Conservation (phyloP, 257 asterid species). For the Solanum dulcamara region DNA sequence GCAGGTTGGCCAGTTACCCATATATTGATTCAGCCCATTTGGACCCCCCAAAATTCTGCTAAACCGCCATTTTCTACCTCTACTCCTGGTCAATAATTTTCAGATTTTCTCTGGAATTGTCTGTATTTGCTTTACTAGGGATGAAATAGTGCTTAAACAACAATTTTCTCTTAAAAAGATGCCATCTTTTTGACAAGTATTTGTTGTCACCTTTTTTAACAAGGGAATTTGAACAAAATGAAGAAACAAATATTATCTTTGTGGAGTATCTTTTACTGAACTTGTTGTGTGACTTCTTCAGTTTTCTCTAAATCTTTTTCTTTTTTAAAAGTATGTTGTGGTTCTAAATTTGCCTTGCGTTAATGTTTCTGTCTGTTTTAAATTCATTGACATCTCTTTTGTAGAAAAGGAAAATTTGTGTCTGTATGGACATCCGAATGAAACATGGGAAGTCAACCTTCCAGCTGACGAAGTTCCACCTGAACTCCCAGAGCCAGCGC, state of each 20-base stretch:
- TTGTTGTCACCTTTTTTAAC: not conserved
- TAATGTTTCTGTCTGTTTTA: not conserved
- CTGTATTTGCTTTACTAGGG: not conserved
- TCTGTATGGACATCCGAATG: conserved; percentile 78
- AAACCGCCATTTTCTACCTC: not conserved
- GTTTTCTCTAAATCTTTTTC: not conserved
- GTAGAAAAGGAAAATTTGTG: conserved; percentile 92
- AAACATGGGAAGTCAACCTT: conserved; percentile 79
- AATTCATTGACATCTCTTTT: not conserved
- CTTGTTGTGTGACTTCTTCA: not conserved
- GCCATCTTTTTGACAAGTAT: not conserved
- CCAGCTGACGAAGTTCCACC: conserved; percentile 42
- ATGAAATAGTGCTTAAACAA: not conserved
- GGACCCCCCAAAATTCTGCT: not conserved
- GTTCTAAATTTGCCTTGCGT: not conserved
- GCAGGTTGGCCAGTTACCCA: not conserved
- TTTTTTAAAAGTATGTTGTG: not conserved
- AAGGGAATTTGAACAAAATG: not conserved
- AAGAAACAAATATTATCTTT: not conserved
- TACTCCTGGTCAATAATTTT: not conserved
- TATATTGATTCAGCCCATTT: not conserved
- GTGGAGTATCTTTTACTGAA: not conserved
- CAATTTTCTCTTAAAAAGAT: not conserved
- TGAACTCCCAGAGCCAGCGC: conserved; percentile 85
- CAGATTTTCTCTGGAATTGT: not conserved